Evolutionary conservation across 495 filamentous ascomycete species (phyloP), one percentile per base, ranked within the genome.

Genomic region (Apiosordaria backusii): DNA sequence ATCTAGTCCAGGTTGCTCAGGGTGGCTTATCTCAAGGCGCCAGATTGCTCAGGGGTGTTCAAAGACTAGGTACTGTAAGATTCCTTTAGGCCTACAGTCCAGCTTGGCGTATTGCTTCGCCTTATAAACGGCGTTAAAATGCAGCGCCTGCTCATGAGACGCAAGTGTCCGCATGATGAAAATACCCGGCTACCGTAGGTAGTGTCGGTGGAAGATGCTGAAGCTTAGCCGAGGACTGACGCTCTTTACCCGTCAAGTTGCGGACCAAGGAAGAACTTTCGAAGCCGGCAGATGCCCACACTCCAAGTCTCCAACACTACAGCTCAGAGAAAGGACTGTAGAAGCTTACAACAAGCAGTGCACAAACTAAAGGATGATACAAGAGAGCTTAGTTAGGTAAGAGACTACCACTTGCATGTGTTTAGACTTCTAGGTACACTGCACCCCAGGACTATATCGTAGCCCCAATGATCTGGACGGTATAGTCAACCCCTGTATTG

Each of bases 401-500:
- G 10, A n/a, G n/a, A n/a, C n/a, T n/a, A n/a, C n/a, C n/a, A n/a
- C n/a, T n/a, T n/a, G n/a, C n/a, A n/a, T n/a, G n/a, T n/a, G n/a
- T n/a, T n/a, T n/a, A n/a, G n/a, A n/a, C n/a, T n/a, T n/a, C n/a
- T n/a, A n/a, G n/a, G n/a, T n/a, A n/a, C n/a, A n/a, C n/a, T n/a
- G n/a, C n/a, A n/a, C n/a, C n/a, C n/a, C 16, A 45, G 35, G 9
- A 7, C 35, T 45, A 55, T 19, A 58, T 61, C 45, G 71, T 76
- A 5, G 75, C 79, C 45, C 80, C 79, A 1, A 71, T 78, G 4
- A 81, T 40, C 64, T 76, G 72, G 2, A 81, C 63, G 45, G 70
- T 64, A 57, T 81, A 81, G 35, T 76, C 71, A 13, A 82, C 54
- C 4, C 79, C 79, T 15, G 61, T 71, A 65, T 75, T 80, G 4